Base-by-base conservation (phyloP, 208 protist species). In the Trypanosoma grayi region DNA sequence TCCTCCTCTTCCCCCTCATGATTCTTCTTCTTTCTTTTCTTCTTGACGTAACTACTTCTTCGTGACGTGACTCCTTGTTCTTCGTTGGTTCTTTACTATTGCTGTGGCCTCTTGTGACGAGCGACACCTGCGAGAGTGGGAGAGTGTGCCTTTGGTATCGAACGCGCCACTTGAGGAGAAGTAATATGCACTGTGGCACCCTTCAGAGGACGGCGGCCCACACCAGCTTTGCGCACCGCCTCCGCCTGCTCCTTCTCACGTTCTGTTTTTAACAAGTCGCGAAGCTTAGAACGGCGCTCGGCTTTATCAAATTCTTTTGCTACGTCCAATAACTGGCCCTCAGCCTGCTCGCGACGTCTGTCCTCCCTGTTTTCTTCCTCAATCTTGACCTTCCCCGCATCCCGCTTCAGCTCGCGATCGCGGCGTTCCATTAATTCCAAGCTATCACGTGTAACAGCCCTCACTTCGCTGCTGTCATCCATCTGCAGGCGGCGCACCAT, bases 301-400 rank as follows among this genome's bases (percentile, higher is more conserved):
- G 83, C 85, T 69, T 93, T 95, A 57, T 95, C 90, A 5, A 66
- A 85, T 53, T 95, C 90, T 69, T 95, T 95, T 4, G 90, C 86
- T 33, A 83, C 58, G 50, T 95, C 86, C 8, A 95, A 59, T 71
- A 95, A 77, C 4, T 70, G 52, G 44, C 83, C 70, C 57, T 95
- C 86, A 7, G 70, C 62, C 60, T 79, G 71, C 67, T 93, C 90
- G 4, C 85, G 81, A 24, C 73, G 61, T 34, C 60, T 52, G 67
- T 95, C 86, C 44, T 83, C 75, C 34, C 41, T 61, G 55, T 82
- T 81, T 34, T 82, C 76, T 14, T 81, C 68, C 30, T 80, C 68
- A 20, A 75, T 20, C 27, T 63, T 70, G 0, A 40, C 31, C 22
- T 47, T 63, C 0, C 57, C 33, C 0, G 50, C 37, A 27, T 73